Conservation (phyloP, 1,284 basidiomycete genomes). For the Hypsizygus ulmarius region DNA sequence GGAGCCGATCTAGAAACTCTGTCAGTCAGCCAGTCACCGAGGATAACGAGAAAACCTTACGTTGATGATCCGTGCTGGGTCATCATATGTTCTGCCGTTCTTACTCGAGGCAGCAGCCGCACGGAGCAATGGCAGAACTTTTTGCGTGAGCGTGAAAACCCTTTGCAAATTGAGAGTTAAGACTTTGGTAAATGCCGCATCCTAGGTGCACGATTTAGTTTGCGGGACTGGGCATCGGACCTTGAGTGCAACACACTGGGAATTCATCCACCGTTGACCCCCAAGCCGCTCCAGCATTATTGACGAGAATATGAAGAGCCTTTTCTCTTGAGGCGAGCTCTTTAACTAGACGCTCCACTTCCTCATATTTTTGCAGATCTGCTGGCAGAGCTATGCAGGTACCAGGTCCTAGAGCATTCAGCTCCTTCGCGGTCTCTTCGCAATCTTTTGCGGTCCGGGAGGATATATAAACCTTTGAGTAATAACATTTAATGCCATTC, state of each 20-base stretch:
- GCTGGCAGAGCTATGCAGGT: conserved; percentile 57
- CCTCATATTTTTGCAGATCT: conserved; percentile 58
- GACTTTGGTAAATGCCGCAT: conserved; percentile 56
- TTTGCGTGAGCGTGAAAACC: conserved; percentile 70
- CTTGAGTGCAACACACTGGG: conserved; percentile 36
- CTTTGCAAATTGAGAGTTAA: conserved; percentile 67
- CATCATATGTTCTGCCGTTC: conserved; percentile 35
- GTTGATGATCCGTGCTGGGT: conserved; percentile 64
- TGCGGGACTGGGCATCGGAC: neutral
- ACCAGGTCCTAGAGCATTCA: conserved; percentile 56
- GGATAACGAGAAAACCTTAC: conserved; percentile 32
- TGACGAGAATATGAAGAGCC: conserved; percentile 59
- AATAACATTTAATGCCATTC: no score
- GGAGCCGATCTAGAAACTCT: conserved; percentile 53
- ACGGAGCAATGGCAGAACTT: conserved; percentile 59
- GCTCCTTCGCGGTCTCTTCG: conserved; percentile 51
- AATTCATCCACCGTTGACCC: conserved; percentile 55
- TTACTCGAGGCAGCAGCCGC: conserved; percentile 46
- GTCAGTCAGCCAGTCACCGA: neutral
- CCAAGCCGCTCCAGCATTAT: conserved; percentile 72
- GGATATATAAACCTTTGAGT: conserved; percentile 74
- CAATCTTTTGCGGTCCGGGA: conserved; percentile 60
- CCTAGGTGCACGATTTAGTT: conserved; percentile 30
- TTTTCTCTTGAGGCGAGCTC: conserved; percentile 53
- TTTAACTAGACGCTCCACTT: conserved; percentile 53